Conservation (phyloP, 257 asterid genomes). For the Solanum pennellii region DNA sequence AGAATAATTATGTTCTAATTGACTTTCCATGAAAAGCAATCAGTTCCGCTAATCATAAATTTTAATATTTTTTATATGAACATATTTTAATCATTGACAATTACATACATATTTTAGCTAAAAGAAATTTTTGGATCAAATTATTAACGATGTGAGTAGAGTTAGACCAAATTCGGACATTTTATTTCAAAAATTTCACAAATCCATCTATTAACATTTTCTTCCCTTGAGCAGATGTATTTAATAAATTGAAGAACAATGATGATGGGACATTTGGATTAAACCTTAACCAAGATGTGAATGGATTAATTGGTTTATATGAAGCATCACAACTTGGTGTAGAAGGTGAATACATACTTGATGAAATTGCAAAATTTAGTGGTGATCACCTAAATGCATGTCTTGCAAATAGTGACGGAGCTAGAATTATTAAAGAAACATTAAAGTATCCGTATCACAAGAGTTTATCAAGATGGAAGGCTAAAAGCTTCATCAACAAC, state of each 20-base stretch:
- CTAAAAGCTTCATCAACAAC: neutral
- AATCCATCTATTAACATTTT: neutral
- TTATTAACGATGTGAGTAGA: too few species aligned
- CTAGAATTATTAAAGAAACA: slow-evolving; percentile 3
- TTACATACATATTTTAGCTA: too few species aligned
- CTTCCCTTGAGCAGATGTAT: slow-evolving; percentile 15
- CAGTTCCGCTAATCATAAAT: too few species aligned
- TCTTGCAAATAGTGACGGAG: neutral
- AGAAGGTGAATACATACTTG: slow-evolving; percentile 36
- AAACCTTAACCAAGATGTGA: slow-evolving; percentile 1
- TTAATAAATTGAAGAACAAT: slow-evolving; percentile 23
- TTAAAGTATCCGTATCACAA: slow-evolving; percentile 33
- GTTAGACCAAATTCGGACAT: too few species aligned
- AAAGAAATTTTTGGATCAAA: too few species aligned
- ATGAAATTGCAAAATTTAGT: slow-evolving; percentile 29
- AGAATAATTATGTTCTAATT: too few species aligned
- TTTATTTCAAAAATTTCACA: too few species aligned
- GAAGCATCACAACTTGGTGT: slow-evolving; percentile 40
- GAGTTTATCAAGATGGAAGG: slow-evolving; percentile 12
- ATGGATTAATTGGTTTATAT: slow-evolving; percentile 24
- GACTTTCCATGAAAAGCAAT: too few species aligned
- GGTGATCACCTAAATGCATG: neutral
- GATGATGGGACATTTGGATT: slow-evolving; percentile 18
- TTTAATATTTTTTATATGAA: too few species aligned
- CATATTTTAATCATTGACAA: too few species aligned